Conservation (phyloP, 2,329 filamentous ascomycete species). For the Pseudogymnoascus sp. region DNA sequence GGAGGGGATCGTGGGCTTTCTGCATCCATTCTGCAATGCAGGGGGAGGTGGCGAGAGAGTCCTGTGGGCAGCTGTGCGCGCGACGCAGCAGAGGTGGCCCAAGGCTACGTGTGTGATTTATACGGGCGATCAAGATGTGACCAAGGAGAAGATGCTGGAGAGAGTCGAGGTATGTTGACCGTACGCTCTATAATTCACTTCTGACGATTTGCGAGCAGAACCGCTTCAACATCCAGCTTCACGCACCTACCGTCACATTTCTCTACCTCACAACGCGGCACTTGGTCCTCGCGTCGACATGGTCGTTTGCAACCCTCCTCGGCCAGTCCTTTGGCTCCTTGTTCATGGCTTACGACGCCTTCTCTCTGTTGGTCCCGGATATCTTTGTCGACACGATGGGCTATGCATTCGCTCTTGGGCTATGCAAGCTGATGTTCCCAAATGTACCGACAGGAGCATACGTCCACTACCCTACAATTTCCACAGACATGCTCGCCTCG, state of each 20-base stretch:
- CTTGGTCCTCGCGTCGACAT: conserved; percentile 78
- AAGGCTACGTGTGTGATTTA: conserved; percentile 86
- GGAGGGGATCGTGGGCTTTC: conserved; percentile 86
- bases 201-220: conserved; percentile 39
- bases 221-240: conserved; percentile 86
- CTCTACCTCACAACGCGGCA: conserved; percentile 83
- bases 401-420: conserved; percentile 80
- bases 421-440: conserved; percentile 75
- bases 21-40: conserved; percentile 97
- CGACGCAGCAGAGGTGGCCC: conserved; percentile 83
- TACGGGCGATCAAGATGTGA: conserved; percentile 85
- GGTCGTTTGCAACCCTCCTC: conserved; percentile 84
- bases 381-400: conserved; percentile 98
- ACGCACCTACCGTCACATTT: conserved; percentile 75
- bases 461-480: conserved; percentile 97
- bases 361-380: conserved; percentile 84
- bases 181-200: neutral
- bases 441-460: conserved; percentile 80
- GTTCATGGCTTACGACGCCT: conserved; percentile 82
- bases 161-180: conserved; percentile 55
- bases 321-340: conserved; percentile 91
- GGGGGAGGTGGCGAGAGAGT: conserved; percentile 93
- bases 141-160: conserved; percentile 68
- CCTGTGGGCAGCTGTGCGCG: conserved; percentile 88
- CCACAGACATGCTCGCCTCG: conserved; percentile 89